These are phyloP conservation scores for Corylus americana DNA, from an alignment of 306 rosid species.

Conservation along the genomic window DNA sequence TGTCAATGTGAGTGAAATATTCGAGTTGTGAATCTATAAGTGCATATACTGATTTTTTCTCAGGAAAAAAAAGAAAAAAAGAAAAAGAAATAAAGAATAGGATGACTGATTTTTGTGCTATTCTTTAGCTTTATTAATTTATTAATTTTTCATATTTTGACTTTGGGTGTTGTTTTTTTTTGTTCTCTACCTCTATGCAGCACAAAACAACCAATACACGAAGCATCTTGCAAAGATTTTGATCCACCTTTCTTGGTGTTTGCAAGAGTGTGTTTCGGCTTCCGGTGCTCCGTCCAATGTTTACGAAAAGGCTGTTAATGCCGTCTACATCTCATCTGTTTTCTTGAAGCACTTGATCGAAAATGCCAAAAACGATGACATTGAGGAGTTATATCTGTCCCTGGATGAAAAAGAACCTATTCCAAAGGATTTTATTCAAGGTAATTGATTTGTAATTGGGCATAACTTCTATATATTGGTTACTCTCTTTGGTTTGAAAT, in stretches of 20 bases:
- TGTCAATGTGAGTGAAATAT: too few species aligned
- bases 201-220: constrained; percentile 67
- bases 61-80: too few species aligned
- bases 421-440: constrained; percentile 55
- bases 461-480: neutral
- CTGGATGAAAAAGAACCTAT: constrained; percentile 61
- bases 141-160: neutral
- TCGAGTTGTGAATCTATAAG: too few species aligned
- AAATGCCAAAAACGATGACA: constrained; percentile 46
- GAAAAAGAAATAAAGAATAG: too few species aligned
- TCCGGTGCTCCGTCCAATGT: constrained; percentile 57
- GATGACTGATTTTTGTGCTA: too few species aligned
- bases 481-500: neutral
- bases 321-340: constrained; percentile 73
- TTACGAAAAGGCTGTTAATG: constrained; percentile 81
- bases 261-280: constrained; percentile 74
- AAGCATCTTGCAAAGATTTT: constrained; percentile 93
- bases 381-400: constrained; percentile 61
- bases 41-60: too few species aligned
- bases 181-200: constrained; percentile 40
- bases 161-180: neutral
- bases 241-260: constrained; percentile 77
- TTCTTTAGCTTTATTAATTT: too few species aligned
- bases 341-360: constrained; percentile 88
- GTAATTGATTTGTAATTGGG: constrained; percentile 36